Base-by-base conservation (phyloP, 2,329 filamentous ascomycete genomes). In the Ophiocordyceps camponoti-saundersi region DNA sequence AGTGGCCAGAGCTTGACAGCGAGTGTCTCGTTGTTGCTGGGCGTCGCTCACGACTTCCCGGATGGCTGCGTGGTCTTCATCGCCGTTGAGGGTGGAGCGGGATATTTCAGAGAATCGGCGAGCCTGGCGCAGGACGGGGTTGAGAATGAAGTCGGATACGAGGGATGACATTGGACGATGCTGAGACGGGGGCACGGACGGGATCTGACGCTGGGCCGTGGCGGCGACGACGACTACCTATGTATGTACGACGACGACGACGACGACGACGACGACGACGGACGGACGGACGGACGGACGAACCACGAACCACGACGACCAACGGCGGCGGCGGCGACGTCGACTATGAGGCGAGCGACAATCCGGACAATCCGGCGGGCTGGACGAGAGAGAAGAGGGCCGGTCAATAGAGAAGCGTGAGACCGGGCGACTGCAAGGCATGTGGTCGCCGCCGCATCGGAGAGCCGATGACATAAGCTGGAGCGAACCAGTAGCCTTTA, bases 61-160 rank as follows among this genome's bases (percentile, higher is more conserved):
- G 16, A n/a, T 34, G 13, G 32, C 4, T n/a, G 54, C 44, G 20
- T 57, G 53, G 52, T 61, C 61, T 54, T 58, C 57, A 52, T 61
- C 62, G 52, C 57, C 58, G 56, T 54, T 50, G 54, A 67, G 53
- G 52, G 60, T 64, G 22, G 64, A 58, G 47, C 65, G 61, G 29
- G 66, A 69, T 49, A 67, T 67, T 55, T 69, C 67, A 44, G 79
- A 80, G 57, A 82, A 74, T 52, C 76, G 75, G 51, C 77, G 75
- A 55, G 77, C 78, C 62, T 81, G 77, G 59, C 77, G 75, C 53
- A 81, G 63, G 55, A 81, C 76, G 48, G 79, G 77, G 51, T 79
- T 79, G 61, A 81, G 77, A 55, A 81, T 65, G 59, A 79, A 80
- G 50, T 80, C 74, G 56, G 76, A 73, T 47, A 82, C 77, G 56